A percentile compares a stretch with the other conserved stretches of the same genome.
Evolutionary conservation across 495 filamentous ascomycete genomes (phyloP).

Genomic region (Pseudomonodictys pantanalensis): DNA sequence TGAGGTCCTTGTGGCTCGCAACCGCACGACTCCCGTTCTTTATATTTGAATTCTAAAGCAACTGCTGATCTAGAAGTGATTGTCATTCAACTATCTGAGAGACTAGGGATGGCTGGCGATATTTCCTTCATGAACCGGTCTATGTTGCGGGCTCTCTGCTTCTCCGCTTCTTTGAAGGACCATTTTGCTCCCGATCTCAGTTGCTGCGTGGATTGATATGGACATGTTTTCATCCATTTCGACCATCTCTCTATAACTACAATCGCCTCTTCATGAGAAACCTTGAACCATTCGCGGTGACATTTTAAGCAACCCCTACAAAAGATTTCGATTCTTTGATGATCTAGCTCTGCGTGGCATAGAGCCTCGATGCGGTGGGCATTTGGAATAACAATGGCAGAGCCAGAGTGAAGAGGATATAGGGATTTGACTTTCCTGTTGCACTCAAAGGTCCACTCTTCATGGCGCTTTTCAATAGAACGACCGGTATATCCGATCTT

Average conservation of each 20-base stretch:
- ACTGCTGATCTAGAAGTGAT: too few relatives aligned
- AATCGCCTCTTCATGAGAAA: conserved; percentile 1
- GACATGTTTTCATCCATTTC: conserved; percentile 11
- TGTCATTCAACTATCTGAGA: too few relatives aligned
- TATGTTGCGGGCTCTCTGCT: conserved; percentile 4
- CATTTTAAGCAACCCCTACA: conserved; percentile 14
- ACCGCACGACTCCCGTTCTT: too few relatives aligned
- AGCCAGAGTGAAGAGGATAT: background rate
- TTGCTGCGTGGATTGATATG: conserved; percentile 3
- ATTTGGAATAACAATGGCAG: conserved; percentile 3
- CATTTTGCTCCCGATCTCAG: conserved; percentile 1
- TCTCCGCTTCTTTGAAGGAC: conserved; percentile 4
- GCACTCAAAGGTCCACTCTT: conserved; percentile 13
- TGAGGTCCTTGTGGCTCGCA: background rate
- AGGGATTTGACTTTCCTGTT: conserved; percentile 13
- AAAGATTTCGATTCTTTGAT: background rate
- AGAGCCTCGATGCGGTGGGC: conserved; percentile 8
- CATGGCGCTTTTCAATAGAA: background rate
- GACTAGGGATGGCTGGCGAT: too few relatives aligned
- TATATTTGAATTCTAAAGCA: too few relatives aligned
- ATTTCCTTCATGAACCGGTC: conserved; percentile 7
- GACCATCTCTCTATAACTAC: conserved; percentile 18
- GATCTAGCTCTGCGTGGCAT: conserved; percentile 11
- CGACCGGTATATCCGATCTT: conserved; percentile 11
- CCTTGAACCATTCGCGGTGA: conserved; percentile 19